A percentile compares a stretch with the other conserved stretches of the same genome.
Conservation (phyloP, 345 rosid genomes). For the Psidium friedrichsthalianum region DNA sequence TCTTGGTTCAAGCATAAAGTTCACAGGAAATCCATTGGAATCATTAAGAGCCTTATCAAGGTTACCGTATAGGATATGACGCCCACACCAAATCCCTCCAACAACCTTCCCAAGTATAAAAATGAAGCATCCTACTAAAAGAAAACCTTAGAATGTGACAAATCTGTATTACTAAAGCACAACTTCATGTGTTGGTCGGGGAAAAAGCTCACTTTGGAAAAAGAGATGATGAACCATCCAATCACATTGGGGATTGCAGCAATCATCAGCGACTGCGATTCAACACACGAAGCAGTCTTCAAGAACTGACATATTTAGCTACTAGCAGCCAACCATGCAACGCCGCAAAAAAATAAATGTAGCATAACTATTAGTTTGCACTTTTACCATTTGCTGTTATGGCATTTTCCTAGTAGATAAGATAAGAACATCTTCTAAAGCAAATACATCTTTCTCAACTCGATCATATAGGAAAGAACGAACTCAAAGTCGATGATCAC, state of each 20-base stretch:
- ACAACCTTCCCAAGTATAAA: constrained; percentile 67
- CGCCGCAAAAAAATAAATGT: neutral
- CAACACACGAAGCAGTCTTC: neutral
- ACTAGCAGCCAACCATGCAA: neutral
- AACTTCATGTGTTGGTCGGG: neutral
- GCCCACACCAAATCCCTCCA: constrained; percentile 80
- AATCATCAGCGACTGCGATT: constrained; percentile 52
- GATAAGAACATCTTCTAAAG: neutral
- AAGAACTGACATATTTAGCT: neutral
- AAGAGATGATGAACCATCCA: constrained; percentile 67
- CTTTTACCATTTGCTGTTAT: neutral
- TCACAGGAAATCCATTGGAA: neutral
- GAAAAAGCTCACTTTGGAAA: constrained; percentile 42
- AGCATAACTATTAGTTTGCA: neutral
- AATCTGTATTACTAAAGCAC: neutral
- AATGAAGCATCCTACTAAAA: constrained; percentile 47
- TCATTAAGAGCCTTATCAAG: neutral
- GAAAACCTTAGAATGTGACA: neutral
- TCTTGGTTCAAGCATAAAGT: neutral
- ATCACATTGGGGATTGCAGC: constrained; percentile 66
- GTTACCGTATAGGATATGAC: constrained; percentile 69
- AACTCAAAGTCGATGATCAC: neutral
- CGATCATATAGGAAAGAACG: neutral
- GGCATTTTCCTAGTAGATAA: neutral
- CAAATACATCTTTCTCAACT: neutral